These are phyloP conservation scores for Albugo candida DNA, from an alignment of 352 stramenopile genomes.

Conservation along the genomic window DNA sequence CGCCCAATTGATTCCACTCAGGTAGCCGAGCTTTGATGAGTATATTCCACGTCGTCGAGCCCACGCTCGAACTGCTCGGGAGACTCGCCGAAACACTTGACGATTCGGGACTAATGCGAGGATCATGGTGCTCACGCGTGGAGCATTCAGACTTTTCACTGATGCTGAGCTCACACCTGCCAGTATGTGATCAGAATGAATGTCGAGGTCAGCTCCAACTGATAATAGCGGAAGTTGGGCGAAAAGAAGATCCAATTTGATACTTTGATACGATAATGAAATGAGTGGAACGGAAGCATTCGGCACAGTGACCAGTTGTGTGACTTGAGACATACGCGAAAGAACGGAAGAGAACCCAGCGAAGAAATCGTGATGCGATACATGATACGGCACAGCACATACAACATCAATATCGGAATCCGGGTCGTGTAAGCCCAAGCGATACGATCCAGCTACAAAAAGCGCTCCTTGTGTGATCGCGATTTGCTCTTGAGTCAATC, in stretches of 20 bases:
- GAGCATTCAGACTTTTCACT: slow-evolving; percentile 89
- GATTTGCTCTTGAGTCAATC: slow-evolving; percentile 48
- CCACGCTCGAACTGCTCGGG: slow-evolving; percentile 57
- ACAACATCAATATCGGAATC: slow-evolving; percentile 74
- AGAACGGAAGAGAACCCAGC: slow-evolving; percentile 43
- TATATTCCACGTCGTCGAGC: slow-evolving; percentile 86
- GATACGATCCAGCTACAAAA: slow-evolving; percentile 76
- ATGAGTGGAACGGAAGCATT: slow-evolving; percentile 87
- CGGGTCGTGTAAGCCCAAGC: slow-evolving; percentile 59
- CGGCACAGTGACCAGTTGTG: slow-evolving; percentile 57
- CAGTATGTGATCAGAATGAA: slow-evolving; percentile 77
- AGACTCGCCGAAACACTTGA: slow-evolving; percentile 73
- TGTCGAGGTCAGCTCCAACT: slow-evolving; percentile 55
- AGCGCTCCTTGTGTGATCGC: slow-evolving; percentile 50
- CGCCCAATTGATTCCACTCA: slow-evolving; percentile 96
- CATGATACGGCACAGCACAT: slow-evolving; percentile 58
- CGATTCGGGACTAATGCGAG: slow-evolving; percentile 80
- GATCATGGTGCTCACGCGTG: slow-evolving; percentile 90
- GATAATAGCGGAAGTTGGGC: slow-evolving; percentile 37
- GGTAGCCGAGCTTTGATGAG: slow-evolving; percentile 91
- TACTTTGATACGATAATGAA: slow-evolving; percentile 71
- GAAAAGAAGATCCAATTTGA: slow-evolving; percentile 88
- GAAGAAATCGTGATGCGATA: slow-evolving; percentile 78
- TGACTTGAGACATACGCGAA: slow-evolving; percentile 37
- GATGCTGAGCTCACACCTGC: slow-evolving; percentile 84